These are phyloP conservation scores for Globisporangium paddicum DNA, from an alignment of 352 stramenopile species.

Conservation along the genomic window DNA sequence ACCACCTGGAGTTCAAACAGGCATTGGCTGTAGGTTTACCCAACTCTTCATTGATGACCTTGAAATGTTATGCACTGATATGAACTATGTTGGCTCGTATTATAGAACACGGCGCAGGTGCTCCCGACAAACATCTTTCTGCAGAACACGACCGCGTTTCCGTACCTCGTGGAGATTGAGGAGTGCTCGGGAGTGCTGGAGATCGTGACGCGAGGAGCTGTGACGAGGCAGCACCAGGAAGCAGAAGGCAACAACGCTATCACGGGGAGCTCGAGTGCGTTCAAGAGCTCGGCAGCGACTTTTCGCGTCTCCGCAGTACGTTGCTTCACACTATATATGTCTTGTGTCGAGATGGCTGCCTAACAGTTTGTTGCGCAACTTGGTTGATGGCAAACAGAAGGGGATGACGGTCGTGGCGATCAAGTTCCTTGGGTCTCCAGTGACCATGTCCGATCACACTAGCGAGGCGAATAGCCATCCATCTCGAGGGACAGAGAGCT, in stretches of 20 bases:
- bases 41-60: background rate
- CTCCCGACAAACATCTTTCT: constrained; percentile 74
- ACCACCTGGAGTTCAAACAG: constrained; percentile 63
- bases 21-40: constrained; percentile 21
- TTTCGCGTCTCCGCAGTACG: constrained; percentile 42
- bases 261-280: background rate
- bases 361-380: background rate
- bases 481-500: background rate
- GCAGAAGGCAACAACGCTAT: background rate
- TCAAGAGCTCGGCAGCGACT: constrained; percentile 11
- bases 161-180: constrained; percentile 58
- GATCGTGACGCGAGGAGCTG: constrained; percentile 42
- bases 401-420: constrained; percentile 78
- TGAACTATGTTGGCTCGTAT: background rate
- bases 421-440: constrained; percentile 25
- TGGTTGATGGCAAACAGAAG: constrained; percentile 26
- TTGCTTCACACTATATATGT: background rate
- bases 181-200: constrained; percentile 49
- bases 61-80: background rate
- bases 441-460: background rate
- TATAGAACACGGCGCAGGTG: constrained; percentile 30
- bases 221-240: background rate
- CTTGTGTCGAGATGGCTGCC: background rate
- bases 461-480: background rate
- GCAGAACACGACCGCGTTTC: constrained; percentile 58